Percentiles rank a stretch among this genome's conserved stretches.
Evolutionary conservation across 2,329 filamentous ascomycete species (phyloP).

Genomic region (Lachnellula cervina): DNA sequence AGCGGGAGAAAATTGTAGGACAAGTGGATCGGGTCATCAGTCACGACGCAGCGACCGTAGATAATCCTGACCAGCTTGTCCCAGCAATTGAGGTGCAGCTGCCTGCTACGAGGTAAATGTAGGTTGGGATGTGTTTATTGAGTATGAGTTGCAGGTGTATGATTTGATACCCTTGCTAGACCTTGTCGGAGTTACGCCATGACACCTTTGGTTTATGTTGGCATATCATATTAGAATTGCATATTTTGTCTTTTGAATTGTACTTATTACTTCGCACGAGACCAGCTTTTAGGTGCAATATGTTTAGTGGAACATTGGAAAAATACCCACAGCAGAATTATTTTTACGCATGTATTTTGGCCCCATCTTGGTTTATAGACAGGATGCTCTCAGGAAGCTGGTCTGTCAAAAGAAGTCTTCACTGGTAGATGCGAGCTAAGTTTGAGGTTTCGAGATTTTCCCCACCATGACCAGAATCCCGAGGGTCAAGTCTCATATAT

Average conservation of each 20-base stretch:
- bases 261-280: neutral
- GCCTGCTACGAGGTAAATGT: constrained; percentile 8
- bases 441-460: no score
- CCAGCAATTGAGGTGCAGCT: constrained; percentile 23
- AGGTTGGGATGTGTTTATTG: neutral
- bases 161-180: neutral
- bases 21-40: constrained; percentile 10
- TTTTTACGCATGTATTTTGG: no score
- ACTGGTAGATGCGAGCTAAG: no score
- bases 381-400: no score
- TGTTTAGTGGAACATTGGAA: no score
- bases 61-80: constrained; percentile 23
- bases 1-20: constrained; percentile 45
- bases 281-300: no score
- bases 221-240: neutral
- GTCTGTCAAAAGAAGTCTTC: no score
- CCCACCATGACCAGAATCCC: no score
- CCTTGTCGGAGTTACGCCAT: neutral
- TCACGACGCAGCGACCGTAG: constrained; percentile 5
- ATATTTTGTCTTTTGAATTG: neutral
- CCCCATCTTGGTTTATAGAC: no score
- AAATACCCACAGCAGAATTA: no score
- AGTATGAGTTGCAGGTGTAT: neutral
- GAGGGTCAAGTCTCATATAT: no score
- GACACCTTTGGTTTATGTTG: neutral